Percentiles rank a stretch among this genome's conserved stretches.
Evolutionary conservation across 164 flowering plant genomes (phyloP).

Genomic region (Stephania japonica): DNA sequence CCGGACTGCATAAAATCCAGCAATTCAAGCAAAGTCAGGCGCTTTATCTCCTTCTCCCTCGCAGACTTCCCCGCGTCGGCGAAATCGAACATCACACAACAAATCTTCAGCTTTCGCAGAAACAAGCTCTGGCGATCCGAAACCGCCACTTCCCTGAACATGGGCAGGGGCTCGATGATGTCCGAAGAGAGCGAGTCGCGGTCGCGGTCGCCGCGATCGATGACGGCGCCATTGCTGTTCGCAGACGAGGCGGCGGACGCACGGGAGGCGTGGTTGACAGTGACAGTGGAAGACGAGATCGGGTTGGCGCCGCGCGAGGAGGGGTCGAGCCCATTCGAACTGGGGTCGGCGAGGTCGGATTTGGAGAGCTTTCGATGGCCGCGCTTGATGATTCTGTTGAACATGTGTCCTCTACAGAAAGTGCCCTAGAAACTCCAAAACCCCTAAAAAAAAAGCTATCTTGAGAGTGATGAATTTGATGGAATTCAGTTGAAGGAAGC

Average conservation of each 20-base stretch:
- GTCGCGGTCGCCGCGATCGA: background rate
- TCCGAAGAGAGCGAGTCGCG: constrained; percentile 14
- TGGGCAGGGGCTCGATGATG: constrained; percentile 43
- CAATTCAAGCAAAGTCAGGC: constrained; percentile 33
- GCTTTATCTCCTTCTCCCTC: constrained; percentile 36
- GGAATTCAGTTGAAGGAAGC: background rate
- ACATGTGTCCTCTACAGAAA: constrained; percentile 26
- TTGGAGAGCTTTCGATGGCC: constrained; percentile 52
- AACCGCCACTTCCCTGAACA: constrained; percentile 47
- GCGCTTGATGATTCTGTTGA: constrained; percentile 60
- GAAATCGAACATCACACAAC: constrained; percentile 31
- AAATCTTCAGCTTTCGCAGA: constrained; percentile 38
- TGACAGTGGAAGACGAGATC: too few species aligned
- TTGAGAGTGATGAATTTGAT: background rate
- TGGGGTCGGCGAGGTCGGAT: constrained; percentile 29
- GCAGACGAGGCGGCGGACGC: too few species aligned
- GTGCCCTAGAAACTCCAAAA: background rate
- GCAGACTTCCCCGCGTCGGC: constrained; percentile 24
- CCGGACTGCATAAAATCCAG: constrained; percentile 34
- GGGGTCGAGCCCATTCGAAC: constrained; percentile 16
- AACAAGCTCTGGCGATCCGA: constrained; percentile 50
- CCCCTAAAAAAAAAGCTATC: background rate
- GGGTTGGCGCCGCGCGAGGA: constrained; percentile 12
- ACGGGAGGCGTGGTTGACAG: too few species aligned
- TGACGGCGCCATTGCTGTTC: background rate